Evolutionary conservation across 2,329 filamentous ascomycete species (phyloP), one percentile per base, ranked within the genome.

Genomic region (Cordyceps militaris): DNA sequence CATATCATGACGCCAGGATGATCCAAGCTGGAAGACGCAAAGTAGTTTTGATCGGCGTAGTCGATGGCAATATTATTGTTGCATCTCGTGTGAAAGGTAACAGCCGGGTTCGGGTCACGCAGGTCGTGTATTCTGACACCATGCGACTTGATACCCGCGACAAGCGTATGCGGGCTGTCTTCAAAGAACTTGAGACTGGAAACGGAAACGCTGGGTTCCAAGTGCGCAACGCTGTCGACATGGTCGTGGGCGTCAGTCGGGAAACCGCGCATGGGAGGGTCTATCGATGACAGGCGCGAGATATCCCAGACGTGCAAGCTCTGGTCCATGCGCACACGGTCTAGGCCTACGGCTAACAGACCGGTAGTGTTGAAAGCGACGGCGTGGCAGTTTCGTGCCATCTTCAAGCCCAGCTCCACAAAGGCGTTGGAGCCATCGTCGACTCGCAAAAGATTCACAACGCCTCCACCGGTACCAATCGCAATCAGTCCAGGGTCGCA

Each of bases 281-380:
- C 77, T 69, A 79, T 73, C 44, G 71, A 76, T 21, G 77, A 79
- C 49, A 84, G 76, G 40, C 83, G 82, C 63, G 82, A 86, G 56
- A 91, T 79, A 69, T 95, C 89, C 82, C 89, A 94, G 30, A 94
- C 86, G 65, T 93, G 89, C 50, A 95, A 78, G 64, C 88, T 91
- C 61, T 87, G 83, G 67, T 94, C 90, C 71, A 89, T 91, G 32
- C 90, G 82, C 24, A 92, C 89, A 64, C 88, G 81, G 65, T 94
- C 90, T 53, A 94, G 76, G 1, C 88, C 90, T 28, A 91, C 88
- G 10, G 89, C 90, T 53, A 95, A 75, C 57, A 88, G 77, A 19
- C 87, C 86, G 5, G 77, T 79, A 3, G 82, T 84, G 66, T 85
- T 93, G 73, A 94, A 91, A 3, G 89, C 86, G 42, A 94, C 88